Evolutionary conservation across 306 rosid genomes (phyloP), one percentile per base, ranked within the genome.

Genomic region (Vigna radiata): DNA sequence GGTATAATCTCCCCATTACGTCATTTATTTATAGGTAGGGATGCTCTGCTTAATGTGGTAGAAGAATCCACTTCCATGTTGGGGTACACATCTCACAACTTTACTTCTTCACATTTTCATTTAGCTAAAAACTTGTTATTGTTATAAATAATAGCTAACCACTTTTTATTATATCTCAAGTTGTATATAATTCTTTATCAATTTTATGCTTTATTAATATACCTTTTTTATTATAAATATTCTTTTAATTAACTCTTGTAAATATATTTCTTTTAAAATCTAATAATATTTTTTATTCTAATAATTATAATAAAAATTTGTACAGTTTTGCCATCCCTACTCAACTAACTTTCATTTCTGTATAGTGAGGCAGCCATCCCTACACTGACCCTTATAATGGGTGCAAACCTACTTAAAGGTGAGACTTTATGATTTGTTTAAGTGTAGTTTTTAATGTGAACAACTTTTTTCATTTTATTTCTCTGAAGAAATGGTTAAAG

Each of bases 321-420:
- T 41, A 43, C 3, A 10, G 11, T 2, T 43, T 9, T 43, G 14
- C 47, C 2, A 21, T 21, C 23, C 23, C 23, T 21, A 15, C 36
- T 59, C 14, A 70, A 49, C 79, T 79, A 17, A 77, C 37, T 23
- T 56, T 59, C 43, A 2, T 29, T 47, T 53, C 25, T 71, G 33
- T 25, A 21, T 7, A 91, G 98, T 23, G 85, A 89, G 1, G 97
- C 90, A 65, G 90, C 96, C 56, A 84, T 94, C 47, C 98, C 96
- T 62, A 69, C 88, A 4, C 72, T 90, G 14, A 90, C 97, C 1
- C 91, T 94, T 14, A 82, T 94, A 61, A 58, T 94, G 23, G 98
- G 98, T 68, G 98, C 91, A 79, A 94, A 91, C 84, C 95, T 89
- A 48, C 87, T 90, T 15, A 88, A 59, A 83, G 98, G 98, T 89